Conservation (phyloP, 2,329 filamentous ascomycete species). For the Metarhizium robertsii region DNA sequence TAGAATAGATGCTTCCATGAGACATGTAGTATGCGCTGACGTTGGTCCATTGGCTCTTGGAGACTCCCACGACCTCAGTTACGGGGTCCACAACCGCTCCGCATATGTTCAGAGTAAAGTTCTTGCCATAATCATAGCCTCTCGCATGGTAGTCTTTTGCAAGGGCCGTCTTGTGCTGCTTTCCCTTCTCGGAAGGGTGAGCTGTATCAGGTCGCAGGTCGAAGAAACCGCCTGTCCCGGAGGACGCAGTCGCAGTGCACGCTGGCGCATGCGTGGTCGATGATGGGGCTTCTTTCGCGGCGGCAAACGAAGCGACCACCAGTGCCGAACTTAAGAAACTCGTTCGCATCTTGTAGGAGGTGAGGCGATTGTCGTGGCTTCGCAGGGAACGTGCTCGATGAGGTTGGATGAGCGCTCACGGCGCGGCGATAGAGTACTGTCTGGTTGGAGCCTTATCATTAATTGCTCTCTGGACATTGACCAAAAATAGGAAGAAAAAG, state of each 20-base stretch:
- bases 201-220: constrained; percentile 48
- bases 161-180: constrained; percentile 31
- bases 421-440: background rate
- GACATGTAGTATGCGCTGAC: constrained; percentile 69
- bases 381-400: background rate
- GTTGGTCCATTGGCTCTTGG: constrained; percentile 55
- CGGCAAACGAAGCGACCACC: constrained; percentile 23
- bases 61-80: constrained; percentile 53
- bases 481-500: no score
- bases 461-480: background rate
- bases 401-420: background rate
- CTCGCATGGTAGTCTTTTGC: constrained; percentile 51
- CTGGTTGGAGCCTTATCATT: background rate
- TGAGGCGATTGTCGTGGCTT: background rate
- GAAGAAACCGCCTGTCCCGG: constrained; percentile 48
- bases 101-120: constrained; percentile 81
- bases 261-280: constrained; percentile 34
- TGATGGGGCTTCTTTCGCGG: constrained; percentile 27
- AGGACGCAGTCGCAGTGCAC: constrained; percentile 47
- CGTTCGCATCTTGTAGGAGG: constrained; percentile 16
- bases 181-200: constrained; percentile 31
- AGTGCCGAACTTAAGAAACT: constrained; percentile 20
- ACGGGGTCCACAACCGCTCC: constrained; percentile 61
- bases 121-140: constrained; percentile 69
- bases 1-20: constrained; percentile 58